phyloP scores from a whole-genome alignment of 2,329 filamentous ascomycete species.

The Aureobasidium sp. region DNA sequence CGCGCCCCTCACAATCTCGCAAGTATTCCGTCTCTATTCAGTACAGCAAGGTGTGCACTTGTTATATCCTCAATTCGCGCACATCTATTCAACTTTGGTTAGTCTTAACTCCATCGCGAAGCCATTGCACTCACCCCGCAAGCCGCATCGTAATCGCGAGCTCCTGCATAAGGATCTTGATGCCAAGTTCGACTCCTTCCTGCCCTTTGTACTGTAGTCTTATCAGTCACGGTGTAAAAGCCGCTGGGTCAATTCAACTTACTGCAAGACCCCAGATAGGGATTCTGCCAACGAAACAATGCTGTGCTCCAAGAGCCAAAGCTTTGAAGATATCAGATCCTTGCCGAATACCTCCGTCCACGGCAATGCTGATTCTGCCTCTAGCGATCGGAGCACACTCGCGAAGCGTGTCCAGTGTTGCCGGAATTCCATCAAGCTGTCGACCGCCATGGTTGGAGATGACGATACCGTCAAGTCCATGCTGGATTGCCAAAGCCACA shows the following conservation, averaged over 20 bases:
- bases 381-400: slow-evolving; percentile 23
- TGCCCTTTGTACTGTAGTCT: slow-evolving; percentile 29
- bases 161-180: slow-evolving; percentile 16
- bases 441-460: slow-evolving; percentile 40
- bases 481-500: slow-evolving; percentile 9
- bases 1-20: too few relatives aligned
- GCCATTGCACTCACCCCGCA: slow-evolving; percentile 6
- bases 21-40: slow-evolving; percentile 23
- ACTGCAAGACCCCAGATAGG: slow-evolving; percentile 18
- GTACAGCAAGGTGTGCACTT: slow-evolving; percentile 1
- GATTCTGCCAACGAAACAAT: slow-evolving; percentile 12
- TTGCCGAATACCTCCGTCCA: slow-evolving; percentile 51
- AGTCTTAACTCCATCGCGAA: too few relatives aligned
- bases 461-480: slow-evolving; percentile 12
- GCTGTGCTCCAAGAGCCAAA: slow-evolving; percentile 41
- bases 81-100: too few relatives aligned
- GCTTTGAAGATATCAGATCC: slow-evolving; percentile 53
- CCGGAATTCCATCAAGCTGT: slow-evolving; percentile 43
- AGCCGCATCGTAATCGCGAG: not conserved
- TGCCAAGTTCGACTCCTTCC: slow-evolving; percentile 21
- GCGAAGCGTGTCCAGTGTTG: slow-evolving; percentile 37
- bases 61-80: slow-evolving; percentile 10
- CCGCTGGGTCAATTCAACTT: too few relatives aligned
- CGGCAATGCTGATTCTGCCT: slow-evolving; percentile 34
- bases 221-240: too few relatives aligned